These are phyloP conservation scores for Coniochaeta ligniaria DNA, from an alignment of 2,329 filamentous ascomycete genomes.

Conservation along the genomic window DNA sequence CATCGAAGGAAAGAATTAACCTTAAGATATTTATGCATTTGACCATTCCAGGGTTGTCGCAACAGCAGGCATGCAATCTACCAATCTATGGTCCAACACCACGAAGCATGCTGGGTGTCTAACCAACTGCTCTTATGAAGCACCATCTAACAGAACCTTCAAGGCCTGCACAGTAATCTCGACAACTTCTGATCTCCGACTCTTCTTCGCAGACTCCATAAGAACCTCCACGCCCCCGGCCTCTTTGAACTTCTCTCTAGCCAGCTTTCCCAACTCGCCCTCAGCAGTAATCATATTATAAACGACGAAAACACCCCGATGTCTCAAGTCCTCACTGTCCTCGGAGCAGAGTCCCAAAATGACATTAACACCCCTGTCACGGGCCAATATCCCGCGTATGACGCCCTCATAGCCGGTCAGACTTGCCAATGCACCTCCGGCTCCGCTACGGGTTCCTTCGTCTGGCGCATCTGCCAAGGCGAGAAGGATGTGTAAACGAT, in stretches of 20 bases:
- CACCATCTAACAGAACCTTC: constrained; percentile 53
- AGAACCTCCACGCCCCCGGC: constrained; percentile 61
- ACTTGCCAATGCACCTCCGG: constrained; percentile 81
- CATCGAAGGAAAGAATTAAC: too few relatives aligned
- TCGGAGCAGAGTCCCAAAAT: constrained; percentile 76
- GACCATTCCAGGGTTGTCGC: not conserved
- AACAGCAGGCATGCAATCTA: not conserved
- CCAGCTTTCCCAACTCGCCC: constrained; percentile 56
- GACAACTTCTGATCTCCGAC: constrained; percentile 61
- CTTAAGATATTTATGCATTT: too few relatives aligned
- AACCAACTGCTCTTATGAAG: not conserved
- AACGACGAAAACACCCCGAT: constrained; percentile 69
- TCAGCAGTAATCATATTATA: constrained; percentile 65
- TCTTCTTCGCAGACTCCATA: constrained; percentile 63
- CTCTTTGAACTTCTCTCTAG: constrained; percentile 51
- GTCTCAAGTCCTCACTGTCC: constrained; percentile 58
- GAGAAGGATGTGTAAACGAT: constrained; percentile 74
- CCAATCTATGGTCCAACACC: not conserved
- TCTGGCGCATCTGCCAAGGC: constrained; percentile 86
- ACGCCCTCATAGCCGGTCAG: constrained; percentile 73
- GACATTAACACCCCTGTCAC: constrained; percentile 66
- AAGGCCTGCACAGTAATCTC: constrained; percentile 65
- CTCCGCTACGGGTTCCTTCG: constrained; percentile 68
- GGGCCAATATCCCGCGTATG: constrained; percentile 61
- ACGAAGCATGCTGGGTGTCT: not conserved